These are phyloP conservation scores for Alternaria novae-zelandiae DNA, from an alignment of 2,329 filamentous ascomycete species.

Conservation along the genomic window DNA sequence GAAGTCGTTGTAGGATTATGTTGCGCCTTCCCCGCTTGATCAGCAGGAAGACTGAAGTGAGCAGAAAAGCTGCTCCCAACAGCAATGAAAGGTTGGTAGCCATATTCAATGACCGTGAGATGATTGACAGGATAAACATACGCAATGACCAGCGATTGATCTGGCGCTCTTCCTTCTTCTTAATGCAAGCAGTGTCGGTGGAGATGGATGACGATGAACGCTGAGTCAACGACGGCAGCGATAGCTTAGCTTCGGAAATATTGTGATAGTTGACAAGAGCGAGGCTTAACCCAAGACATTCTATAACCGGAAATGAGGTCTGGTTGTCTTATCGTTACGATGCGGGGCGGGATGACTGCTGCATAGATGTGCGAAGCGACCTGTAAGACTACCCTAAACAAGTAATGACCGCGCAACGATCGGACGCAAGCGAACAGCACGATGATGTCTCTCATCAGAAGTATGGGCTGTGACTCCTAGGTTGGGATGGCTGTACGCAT, in stretches of 20 bases:
- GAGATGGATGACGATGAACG: background rate
- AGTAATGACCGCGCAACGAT: conserved; percentile 14
- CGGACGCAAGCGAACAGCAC: conserved; percentile 3
- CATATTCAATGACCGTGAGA: background rate
- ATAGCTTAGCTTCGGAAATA: background rate
- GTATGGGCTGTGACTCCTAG: conserved; percentile 6
- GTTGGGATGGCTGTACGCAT: conserved; percentile 19
- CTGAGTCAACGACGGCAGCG: background rate
- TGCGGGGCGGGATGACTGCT: conserved; percentile 18
- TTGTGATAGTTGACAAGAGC: background rate
- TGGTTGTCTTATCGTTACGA: conserved; percentile 16
- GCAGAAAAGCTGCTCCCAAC: conserved; percentile 41
- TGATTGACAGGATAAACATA: background rate
- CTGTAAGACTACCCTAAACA: conserved; percentile 12
- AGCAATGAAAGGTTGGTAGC: conserved; percentile 34
- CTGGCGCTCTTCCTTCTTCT: background rate
- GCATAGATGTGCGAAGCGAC: conserved; percentile 13
- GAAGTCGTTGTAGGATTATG: conserved; percentile 50
- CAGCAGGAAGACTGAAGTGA: conserved; percentile 35
- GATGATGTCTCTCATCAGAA: conserved; percentile 3
- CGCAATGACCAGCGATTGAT: background rate
- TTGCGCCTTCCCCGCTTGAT: conserved; percentile 47
- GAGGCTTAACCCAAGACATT: background rate
- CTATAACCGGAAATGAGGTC: background rate
- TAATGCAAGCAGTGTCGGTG: background rate